Evolutionary conservation across 441 rosid genomes (phyloP).

Genomic region (Bocquillonia castaneifolia): DNA sequence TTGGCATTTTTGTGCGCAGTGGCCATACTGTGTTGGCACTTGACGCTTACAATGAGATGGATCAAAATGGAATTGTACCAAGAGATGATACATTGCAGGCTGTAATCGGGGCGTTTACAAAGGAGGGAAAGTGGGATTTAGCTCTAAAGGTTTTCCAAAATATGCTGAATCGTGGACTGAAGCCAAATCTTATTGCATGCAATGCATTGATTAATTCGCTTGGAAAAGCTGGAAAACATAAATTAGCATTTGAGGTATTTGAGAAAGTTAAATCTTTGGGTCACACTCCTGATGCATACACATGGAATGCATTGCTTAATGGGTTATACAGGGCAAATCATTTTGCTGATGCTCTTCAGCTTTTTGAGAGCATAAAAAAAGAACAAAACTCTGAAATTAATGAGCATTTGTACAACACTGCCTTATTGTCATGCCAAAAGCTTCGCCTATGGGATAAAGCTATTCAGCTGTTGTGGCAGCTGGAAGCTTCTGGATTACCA

Average conservation of each 20-base stretch:
- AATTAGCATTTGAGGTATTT: constrained; percentile 55
- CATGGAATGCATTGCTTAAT: constrained; percentile 69
- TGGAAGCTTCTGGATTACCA: constrained; percentile 50
- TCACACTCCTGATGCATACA: constrained; percentile 57
- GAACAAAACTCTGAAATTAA: constrained; percentile 37
- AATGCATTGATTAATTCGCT: constrained; percentile 68
- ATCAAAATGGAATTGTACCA: constrained; percentile 41
- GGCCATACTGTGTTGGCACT: constrained; percentile 56
- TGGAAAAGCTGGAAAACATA: constrained; percentile 59
- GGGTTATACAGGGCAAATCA: constrained; percentile 50
- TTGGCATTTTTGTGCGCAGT: constrained; percentile 65
- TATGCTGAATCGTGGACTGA: constrained; percentile 43
- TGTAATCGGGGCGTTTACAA: constrained; percentile 48
- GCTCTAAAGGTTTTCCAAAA: constrained; percentile 48
- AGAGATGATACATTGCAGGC: constrained; percentile 55
- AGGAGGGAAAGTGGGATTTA: constrained; percentile 57
- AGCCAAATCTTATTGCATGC: constrained; percentile 63
- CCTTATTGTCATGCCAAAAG: constrained; percentile 69
- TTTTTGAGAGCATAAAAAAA: constrained; percentile 44
- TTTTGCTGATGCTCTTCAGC: constrained; percentile 42
- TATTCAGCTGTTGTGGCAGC: constrained; percentile 66
- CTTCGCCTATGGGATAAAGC: constrained; percentile 75
- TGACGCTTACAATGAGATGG: constrained; percentile 71
- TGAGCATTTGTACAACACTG: constrained; percentile 53
- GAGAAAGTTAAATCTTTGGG: constrained; percentile 35